Percentiles rank a stretch among this genome's conserved stretches.
Conservation (phyloP, 2,329 filamentous ascomycete species). For the Penicillium sp. region DNA sequence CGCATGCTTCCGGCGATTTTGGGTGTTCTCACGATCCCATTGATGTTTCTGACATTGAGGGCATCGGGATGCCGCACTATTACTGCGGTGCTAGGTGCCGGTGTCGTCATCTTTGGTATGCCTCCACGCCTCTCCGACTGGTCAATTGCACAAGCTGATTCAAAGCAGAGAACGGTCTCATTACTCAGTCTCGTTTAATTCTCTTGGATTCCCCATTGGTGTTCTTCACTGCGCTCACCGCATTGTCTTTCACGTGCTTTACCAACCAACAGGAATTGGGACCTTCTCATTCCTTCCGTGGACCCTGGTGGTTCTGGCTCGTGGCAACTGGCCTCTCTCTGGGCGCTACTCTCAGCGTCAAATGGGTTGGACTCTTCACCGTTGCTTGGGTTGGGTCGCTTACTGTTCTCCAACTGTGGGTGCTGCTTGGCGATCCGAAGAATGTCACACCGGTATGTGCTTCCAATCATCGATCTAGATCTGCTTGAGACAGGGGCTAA, state of each 20-base stretch:
- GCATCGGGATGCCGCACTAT: conserved; percentile 78
- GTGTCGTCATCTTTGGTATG: conserved; percentile 83
- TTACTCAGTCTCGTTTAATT: conserved; percentile 90
- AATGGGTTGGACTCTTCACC: conserved; percentile 98
- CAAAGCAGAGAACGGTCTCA: conserved; percentile 91
- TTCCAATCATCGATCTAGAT: background rate
- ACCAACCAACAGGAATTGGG: conserved; percentile 95
- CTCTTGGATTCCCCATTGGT: conserved; percentile 91
- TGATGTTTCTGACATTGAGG: conserved; percentile 91
- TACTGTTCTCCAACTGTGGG: conserved; percentile 87
- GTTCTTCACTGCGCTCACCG: conserved; percentile 85
- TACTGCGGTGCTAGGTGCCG: conserved; percentile 72
- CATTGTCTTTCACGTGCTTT: conserved; percentile 82
- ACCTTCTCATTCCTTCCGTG: conserved; percentile 73
- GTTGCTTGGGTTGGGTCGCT: conserved; percentile 94
- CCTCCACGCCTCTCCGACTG: too few relatives aligned
- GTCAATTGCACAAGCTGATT: too few relatives aligned
- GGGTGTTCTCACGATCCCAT: conserved; percentile 78
- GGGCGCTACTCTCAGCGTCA: conserved; percentile 86
- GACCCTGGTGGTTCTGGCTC: conserved; percentile 98
- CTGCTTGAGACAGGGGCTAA: too few relatives aligned
- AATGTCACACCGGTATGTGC: conserved; percentile 64
- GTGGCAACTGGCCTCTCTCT: conserved; percentile 74
- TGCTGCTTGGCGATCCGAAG: conserved; percentile 78
- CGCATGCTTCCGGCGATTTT: conserved; percentile 82